Conservation (phyloP, 1,284 basidiomycete species). For the Inonotus hispidus region DNA sequence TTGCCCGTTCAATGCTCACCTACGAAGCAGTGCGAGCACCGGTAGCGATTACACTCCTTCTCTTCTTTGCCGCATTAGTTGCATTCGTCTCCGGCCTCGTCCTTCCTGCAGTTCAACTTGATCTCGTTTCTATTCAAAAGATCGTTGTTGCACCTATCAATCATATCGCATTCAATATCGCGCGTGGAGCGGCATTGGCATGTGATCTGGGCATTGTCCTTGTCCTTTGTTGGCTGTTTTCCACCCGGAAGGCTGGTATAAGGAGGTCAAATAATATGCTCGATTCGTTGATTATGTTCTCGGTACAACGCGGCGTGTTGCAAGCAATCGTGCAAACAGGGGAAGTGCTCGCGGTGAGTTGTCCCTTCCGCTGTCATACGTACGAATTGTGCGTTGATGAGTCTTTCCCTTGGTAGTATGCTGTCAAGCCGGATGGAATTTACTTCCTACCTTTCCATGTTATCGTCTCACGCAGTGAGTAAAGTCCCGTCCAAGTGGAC, state of each 20-base stretch:
- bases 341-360: constrained; percentile 13
- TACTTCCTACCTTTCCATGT: constrained; percentile 17
- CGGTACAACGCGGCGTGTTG: constrained; percentile 14
- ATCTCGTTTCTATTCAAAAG: not conserved
- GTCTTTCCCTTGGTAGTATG: constrained; percentile 4
- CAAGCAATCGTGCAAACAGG: constrained; percentile 15
- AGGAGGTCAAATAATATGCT: constrained; percentile 14
- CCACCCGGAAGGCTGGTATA: constrained; percentile 6
- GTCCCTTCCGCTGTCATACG: not conserved
- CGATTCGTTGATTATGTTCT: constrained; percentile 13
- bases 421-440: constrained; percentile 8
- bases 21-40: constrained; percentile 1
- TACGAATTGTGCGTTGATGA: not conserved
- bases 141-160: constrained; percentile 12
- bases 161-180: constrained; percentile 15
- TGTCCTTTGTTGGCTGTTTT: constrained; percentile 13
- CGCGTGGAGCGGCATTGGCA: constrained; percentile 11
- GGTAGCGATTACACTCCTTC: constrained; percentile 2
- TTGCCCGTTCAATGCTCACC: not conserved
- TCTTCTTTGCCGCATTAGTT: constrained; percentile 7
- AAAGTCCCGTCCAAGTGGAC: not conserved
- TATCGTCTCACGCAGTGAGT: constrained; percentile 16
- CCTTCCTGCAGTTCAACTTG: constrained; percentile 10
- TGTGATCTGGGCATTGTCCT: constrained; percentile 15
- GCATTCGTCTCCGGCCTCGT: constrained; percentile 11